Conservation (phyloP, 1,139 yeast species). For the Suhomyces taliae region DNA sequence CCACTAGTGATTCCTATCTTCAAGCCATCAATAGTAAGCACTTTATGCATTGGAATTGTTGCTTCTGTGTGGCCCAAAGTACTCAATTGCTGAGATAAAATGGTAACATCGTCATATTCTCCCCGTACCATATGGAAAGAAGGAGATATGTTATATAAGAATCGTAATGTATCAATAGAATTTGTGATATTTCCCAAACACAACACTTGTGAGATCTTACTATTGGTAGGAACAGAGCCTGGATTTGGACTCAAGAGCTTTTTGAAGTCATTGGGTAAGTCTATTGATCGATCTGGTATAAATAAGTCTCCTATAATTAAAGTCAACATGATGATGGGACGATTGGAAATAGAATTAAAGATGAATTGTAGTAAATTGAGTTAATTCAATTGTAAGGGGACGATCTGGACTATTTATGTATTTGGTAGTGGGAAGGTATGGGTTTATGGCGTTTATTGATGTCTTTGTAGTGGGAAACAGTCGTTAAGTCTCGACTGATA, state of each 20-base stretch:
- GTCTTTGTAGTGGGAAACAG: too few species aligned
- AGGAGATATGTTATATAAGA: constrained; percentile 66
- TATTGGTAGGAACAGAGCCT: constrained; percentile 41
- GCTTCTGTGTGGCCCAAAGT: constrained; percentile 36
- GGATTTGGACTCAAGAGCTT: constrained; percentile 64
- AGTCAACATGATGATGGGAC: constrained; percentile 67
- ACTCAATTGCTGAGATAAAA: constrained; percentile 36
- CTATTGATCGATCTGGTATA: constrained; percentile 83
- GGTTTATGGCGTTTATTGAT: too few species aligned
- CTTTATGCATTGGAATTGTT: constrained; percentile 60
- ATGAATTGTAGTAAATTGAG: too few species aligned
- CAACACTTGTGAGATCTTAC: constrained; percentile 79
- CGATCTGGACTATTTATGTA: too few species aligned
- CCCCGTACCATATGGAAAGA: constrained; percentile 80
- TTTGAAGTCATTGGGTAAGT: constrained; percentile 56
- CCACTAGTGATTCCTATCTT: constrained; percentile 87
- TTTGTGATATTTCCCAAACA: constrained; percentile 86
- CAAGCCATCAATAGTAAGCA: constrained; percentile 67
- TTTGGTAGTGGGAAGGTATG: too few species aligned
- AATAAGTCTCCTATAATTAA: constrained; percentile 87
- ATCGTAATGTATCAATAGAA: constrained; percentile 60
- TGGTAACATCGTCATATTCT: constrained; percentile 52
- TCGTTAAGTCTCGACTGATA: too few species aligned
- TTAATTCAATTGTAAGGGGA: too few species aligned
- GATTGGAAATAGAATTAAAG: neutral